Evolutionary conservation across 148 eudicot genomes (phyloP), one percentile per base, ranked within the genome.

Genomic region (Camellia lanceoleosa): DNA sequence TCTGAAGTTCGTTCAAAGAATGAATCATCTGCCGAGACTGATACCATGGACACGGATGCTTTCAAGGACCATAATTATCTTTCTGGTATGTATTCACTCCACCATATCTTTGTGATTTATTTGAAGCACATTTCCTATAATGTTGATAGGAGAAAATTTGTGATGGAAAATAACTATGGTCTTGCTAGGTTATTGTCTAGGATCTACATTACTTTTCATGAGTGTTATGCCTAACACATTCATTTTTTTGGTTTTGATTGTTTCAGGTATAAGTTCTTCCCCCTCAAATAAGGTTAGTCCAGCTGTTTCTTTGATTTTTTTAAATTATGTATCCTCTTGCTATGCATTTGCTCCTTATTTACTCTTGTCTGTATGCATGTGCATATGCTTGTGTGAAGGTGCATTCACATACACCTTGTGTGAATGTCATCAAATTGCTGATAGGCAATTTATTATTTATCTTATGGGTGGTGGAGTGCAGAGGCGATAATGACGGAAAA

Each of bases 21-120:
- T 81, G 97, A 95, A 77, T 86, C 91, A 15, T 93, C 94, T 44
- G 89, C 90, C 46, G 97, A 93, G 62, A 87, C 94, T 67, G 89
- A 90, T 68, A 82, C 87, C 69, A 77, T 88, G 91, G 93, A 84
- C 52, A 74, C 83, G 80, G 88, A 81, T 66, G 79, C 77, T 73
- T 81, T 81, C 52, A 73, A 82, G 78, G 86, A 81, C 77, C 80
- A 70, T 79, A 77, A 74, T 68, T 56, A 71, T 38, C 19, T 42
- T 76, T 84, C 87, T 72, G 97, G 98, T 92, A 76, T 74, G 80
- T 74, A 76, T 68, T 44, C 19, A 65, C 18, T 54, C 54, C 52
- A 16, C 51, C 23, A 23, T 52, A 30, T 51, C 76, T 73, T 38
- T 7, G 30, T 42, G 11, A 72, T 8, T 38, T 20, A 8, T 3